Evolutionary conservation across 2,329 filamentous ascomycete genomes (phyloP).

Genomic region (Pestalotiopsis sp.): DNA sequence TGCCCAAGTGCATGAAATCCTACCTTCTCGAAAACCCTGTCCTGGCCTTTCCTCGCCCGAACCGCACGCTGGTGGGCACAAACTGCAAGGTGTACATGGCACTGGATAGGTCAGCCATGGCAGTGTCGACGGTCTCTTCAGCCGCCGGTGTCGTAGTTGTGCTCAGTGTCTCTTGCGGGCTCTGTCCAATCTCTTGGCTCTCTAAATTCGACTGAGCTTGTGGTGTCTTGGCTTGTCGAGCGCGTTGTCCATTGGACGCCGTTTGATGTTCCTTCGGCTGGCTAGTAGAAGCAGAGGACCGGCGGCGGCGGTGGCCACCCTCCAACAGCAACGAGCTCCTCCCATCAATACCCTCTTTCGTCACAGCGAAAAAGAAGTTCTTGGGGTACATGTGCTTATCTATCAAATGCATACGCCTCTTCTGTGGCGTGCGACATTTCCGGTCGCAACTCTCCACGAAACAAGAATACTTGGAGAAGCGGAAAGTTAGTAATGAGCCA

Average conservation of each 20-base stretch:
- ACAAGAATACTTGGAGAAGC: conserved; percentile 68
- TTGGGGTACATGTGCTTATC: conserved; percentile 92
- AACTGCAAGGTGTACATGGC: conserved; percentile 74
- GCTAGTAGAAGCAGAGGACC: conserved; percentile 42
- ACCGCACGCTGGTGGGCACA: conserved; percentile 66
- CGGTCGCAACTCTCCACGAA: conserved; percentile 87
- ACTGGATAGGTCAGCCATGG: conserved; percentile 63
- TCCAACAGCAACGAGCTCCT: conserved; percentile 75
- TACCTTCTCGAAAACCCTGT: conserved; percentile 53
- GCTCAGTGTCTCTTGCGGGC: conserved; percentile 15
- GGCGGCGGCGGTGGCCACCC: conserved; percentile 46
- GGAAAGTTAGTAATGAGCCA: conserved; percentile 16
- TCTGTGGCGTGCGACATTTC: conserved; percentile 79
- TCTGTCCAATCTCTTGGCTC: background rate
- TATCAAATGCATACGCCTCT: conserved; percentile 83
- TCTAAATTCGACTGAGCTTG: conserved; percentile 13
- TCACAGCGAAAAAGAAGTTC: conserved; percentile 84
- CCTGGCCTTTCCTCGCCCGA: conserved; percentile 58
- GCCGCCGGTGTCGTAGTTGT: conserved; percentile 13
- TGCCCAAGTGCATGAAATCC: too few relatives aligned
- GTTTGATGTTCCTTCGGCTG: conserved; percentile 25
- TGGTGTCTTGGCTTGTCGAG: conserved; percentile 21
- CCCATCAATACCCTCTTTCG: conserved; percentile 87
- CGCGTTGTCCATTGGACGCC: conserved; percentile 27
- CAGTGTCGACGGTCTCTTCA: conserved; percentile 39